Conservation (phyloP, 768 basidiomycete genomes). For the Auriscalpium vulgare region DNA sequence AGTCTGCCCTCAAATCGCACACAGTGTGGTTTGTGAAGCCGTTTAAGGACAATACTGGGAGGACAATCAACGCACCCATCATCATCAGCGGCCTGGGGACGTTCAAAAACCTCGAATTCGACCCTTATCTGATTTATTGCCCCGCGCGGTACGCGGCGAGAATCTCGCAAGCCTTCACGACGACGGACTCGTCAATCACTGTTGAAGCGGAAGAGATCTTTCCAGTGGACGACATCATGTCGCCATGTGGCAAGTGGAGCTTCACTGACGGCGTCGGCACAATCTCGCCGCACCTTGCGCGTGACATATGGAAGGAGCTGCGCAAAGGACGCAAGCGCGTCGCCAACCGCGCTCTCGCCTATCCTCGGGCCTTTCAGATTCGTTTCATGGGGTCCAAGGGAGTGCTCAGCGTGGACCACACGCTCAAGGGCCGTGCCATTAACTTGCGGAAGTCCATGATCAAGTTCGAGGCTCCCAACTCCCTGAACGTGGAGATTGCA, state of each 20-base stretch:
- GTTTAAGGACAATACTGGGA: constrained; percentile 30
- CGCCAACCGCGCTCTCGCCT: constrained; percentile 25
- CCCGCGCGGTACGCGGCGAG: constrained; percentile 68
- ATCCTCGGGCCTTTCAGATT: constrained; percentile 50
- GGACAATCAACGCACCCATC: constrained; percentile 28
- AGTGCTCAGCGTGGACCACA: constrained; percentile 52
- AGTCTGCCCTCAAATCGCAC: constrained; percentile 58
- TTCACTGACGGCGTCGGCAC: constrained; percentile 73
- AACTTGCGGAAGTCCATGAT: constrained; percentile 54
- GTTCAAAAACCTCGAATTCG: constrained; percentile 41
- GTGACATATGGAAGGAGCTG: constrained; percentile 36
- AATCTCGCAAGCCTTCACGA: constrained; percentile 67
- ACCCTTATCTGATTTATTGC: constrained; percentile 42
- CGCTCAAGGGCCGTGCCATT: constrained; percentile 39
- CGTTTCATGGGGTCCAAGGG: constrained; percentile 62
- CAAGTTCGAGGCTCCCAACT: constrained; percentile 50
- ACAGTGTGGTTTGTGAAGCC: constrained; percentile 57
- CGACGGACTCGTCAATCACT: constrained; percentile 54
- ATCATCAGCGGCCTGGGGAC: constrained; percentile 52
- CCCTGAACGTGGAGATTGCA: constrained; percentile 52
- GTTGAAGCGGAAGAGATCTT: constrained; percentile 31
- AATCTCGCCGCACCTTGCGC: constrained; percentile 46
- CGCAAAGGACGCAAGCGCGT: constrained; percentile 30
- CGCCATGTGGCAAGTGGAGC: constrained; percentile 26
- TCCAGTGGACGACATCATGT: constrained; percentile 40